These are phyloP conservation scores for Lactifluus pinguis DNA, from an alignment of 768 basidiomycete genomes.

Conservation along the genomic window DNA sequence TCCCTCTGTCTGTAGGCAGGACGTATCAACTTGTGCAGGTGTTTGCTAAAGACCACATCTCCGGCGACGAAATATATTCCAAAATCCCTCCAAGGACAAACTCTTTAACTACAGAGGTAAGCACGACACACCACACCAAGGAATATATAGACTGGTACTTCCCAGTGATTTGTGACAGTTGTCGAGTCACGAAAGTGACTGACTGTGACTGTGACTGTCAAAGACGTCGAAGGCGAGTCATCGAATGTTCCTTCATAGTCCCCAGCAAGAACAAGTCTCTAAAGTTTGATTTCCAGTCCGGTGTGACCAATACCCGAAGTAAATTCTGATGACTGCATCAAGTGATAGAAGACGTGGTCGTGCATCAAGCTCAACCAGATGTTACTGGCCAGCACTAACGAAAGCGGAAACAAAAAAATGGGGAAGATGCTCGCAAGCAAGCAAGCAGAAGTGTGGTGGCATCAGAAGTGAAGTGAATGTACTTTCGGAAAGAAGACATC, in stretches of 20 bases:
- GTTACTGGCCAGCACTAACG: neutral
- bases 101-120: neutral
- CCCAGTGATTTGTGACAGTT: neutral
- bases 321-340: neutral
- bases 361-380: conserved; percentile 1
- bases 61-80: neutral
- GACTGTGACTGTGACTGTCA: neutral
- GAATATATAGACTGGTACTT: neutral
- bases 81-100: neutral
- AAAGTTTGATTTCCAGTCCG: neutral
- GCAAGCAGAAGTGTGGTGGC: neutral
- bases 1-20: neutral
- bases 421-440: neutral
- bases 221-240: neutral
- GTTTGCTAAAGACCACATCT: neutral
- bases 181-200: too few species aligned
- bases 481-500: neutral
- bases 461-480: neutral
- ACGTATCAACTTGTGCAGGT: neutral
- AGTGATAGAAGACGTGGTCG: neutral
- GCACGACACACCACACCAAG: too few species aligned
- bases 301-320: conserved; percentile 12
- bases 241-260: neutral
- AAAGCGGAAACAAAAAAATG: neutral
- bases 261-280: neutral